Evolutionary conservation across 2,329 filamentous ascomycete species (phyloP), one percentile per base, ranked within the genome.

Genomic region (Dendryphion nanum): DNA sequence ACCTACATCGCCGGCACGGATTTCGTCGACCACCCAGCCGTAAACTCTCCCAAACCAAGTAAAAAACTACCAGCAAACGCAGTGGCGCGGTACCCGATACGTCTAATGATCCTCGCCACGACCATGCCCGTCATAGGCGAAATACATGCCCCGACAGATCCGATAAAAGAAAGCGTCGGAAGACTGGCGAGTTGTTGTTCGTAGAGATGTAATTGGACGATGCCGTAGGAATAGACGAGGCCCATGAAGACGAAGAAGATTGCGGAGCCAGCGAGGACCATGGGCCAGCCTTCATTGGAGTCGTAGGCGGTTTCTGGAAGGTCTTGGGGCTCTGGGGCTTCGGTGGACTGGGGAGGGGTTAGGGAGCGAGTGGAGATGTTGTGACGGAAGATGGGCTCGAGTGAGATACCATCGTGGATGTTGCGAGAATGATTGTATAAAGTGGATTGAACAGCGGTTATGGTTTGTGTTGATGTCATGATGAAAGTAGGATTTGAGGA

Each of bases 221-320:
- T 31, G 29, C 29, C 29, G 29, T 31, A 31, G 29, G 29, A 31
- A 16, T 31, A 31, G 3, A 31, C 16, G 29, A 31, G 29, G 29
- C 29, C 29, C 2, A 31, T 10, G 13, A 8, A 31, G 16, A 31
- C 29, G 29, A 31, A 31, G 29, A 31, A 17, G 10, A 31, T 31
- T 10, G 29, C 16, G 3, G 29, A 31, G 10, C 29, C 29, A 15
- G 29, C 29, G 29, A 31, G 29, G 13, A 31, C 29, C 16, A 31
- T 15, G 16, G 29, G 29, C 29, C 29, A 31, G 10, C 29, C 29
- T 31, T 31, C 29, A 8, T 31, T 31, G 2, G 12, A 10, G 4
- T 31, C 29, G 10, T 15, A 31, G 23, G n/a, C 23, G 23, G 23
- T 10, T 2, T 26, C 23, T n/a, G 23, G 23, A 2, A 10, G 23